Conservation (phyloP, 2,329 filamentous ascomycete species). For the Trichoderma arundinaceum region DNA sequence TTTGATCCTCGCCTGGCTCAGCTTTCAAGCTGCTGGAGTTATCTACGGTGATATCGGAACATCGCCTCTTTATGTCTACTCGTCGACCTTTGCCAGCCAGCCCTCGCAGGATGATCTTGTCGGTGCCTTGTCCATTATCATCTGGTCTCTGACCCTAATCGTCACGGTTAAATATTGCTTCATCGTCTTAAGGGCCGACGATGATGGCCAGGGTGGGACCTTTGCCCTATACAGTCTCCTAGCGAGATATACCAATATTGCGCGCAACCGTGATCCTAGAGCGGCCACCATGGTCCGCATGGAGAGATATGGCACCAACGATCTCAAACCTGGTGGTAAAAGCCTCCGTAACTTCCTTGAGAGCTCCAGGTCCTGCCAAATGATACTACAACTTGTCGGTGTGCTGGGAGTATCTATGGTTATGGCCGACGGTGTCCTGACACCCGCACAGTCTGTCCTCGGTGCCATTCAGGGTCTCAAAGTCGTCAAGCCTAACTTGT, state of each 20-base stretch:
- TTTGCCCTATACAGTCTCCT: slow-evolving; percentile 71
- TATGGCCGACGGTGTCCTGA: slow-evolving; percentile 69
- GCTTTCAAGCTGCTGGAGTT: slow-evolving; percentile 69
- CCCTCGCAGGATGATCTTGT: slow-evolving; percentile 65
- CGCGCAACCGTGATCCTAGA: slow-evolving; percentile 60
- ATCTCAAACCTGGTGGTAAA: slow-evolving; percentile 59
- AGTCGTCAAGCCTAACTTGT: slow-evolving; percentile 63
- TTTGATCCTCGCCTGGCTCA: slow-evolving; percentile 51
- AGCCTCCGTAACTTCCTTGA: slow-evolving; percentile 64
- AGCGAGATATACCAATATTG: slow-evolving; percentile 64
- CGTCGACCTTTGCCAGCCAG: slow-evolving; percentile 65
- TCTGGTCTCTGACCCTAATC: slow-evolving; percentile 72
- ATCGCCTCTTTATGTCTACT: slow-evolving; percentile 72
- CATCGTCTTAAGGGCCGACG: slow-evolving; percentile 69
- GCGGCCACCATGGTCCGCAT: slow-evolving; percentile 62
- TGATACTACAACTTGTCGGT: slow-evolving; percentile 64
- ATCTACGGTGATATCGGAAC: slow-evolving; percentile 74
- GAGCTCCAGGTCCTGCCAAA: slow-evolving; percentile 56
- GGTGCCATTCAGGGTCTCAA: slow-evolving; percentile 69
- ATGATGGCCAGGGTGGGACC: slow-evolving; percentile 73
- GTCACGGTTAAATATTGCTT: slow-evolving; percentile 73
- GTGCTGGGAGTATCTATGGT: slow-evolving; percentile 72
- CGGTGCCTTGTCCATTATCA: slow-evolving; percentile 69
- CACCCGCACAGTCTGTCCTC: slow-evolving; percentile 72
- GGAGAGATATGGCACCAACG: slow-evolving; percentile 62